Base-by-base conservation (phyloP, 164 flowering plant species). In the Dillenia suffruticosa region DNA sequence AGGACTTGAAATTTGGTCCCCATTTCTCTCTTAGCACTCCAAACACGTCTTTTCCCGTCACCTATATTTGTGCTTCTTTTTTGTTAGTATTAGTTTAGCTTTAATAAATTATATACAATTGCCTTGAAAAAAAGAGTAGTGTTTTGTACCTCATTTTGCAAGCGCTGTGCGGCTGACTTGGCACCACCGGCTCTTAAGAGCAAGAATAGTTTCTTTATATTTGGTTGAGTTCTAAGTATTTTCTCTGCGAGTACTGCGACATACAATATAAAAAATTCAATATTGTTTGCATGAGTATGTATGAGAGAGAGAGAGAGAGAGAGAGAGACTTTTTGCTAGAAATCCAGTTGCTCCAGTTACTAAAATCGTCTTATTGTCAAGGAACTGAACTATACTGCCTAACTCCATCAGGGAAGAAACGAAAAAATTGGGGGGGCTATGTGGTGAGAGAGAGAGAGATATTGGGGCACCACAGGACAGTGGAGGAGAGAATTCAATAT, bases 271-370 rank as follows among this genome's bases (percentile, higher is more conserved):
- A 48, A 15, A 4, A 2, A 51, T 9, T 4, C 11, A 14, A 19
- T 46, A n/a, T 3, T 11, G 12, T 10, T 0, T 19, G 11, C 10
- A 9, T 44, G 44, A 10, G 11, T 3, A 1, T 3, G n/a, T 1
- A 2, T 8, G 15, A 51, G 2, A 40, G 32, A 49, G 51, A 44
- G 24, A 46, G 61, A 45, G 17, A 66, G 59, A 52, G 59, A 63
- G 49, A 61, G 40, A 10, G 48, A 44, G 65, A 51, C 94, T 78
- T 70, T 88, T 88, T 40, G 86, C 94, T 12, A 88, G 74, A 69
- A 88, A 88, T 16, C 94, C 90, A 68, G 90, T 78, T 24, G 87
- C 81, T 57, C 94, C 94, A 54, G 85, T 88, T 55, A 88, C 71
- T 16, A 88, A 67, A 67, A 88, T 77, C 70, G 66, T 74, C 74